These are phyloP conservation scores for Onygenales sp. DNA, from an alignment of 2,329 filamentous ascomycete species.

Conservation along the genomic window DNA sequence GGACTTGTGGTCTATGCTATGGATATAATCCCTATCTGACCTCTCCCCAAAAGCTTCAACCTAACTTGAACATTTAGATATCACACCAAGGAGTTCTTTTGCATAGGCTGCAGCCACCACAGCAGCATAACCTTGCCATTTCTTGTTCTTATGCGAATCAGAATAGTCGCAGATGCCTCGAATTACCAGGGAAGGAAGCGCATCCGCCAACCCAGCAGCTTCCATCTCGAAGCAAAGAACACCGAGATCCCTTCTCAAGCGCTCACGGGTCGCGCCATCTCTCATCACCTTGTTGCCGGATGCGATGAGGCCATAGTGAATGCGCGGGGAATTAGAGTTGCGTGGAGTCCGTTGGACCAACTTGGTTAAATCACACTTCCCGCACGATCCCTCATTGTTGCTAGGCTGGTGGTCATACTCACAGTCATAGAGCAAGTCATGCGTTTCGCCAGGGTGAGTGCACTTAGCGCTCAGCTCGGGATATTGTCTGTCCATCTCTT, in stretches of 20 bases:
- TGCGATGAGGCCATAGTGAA: not conserved
- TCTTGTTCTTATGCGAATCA: constrained; percentile 31
- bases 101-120: constrained; percentile 21
- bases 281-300: not conserved
- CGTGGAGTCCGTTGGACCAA: not conserved
- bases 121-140: constrained; percentile 29
- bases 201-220: constrained; percentile 17
- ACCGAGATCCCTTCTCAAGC: not conserved
- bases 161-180: constrained; percentile 35
- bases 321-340: not conserved
- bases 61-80: not conserved
- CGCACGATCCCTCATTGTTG: not conserved
- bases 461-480: no score
- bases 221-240: constrained; percentile 25
- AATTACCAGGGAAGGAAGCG: constrained; percentile 29
- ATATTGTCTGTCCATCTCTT: no score
- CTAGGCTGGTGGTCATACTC: not conserved
- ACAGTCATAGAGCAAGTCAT: not conserved
- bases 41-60: no score
- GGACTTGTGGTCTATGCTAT: no score
- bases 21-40: no score
- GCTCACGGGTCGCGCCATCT: not conserved
- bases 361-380: not conserved
- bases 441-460: not conserved
- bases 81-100: constrained; percentile 12